phyloP scores from a whole-genome alignment of 2,329 filamentous ascomycete genomes.

The Alternaria panax region DNA sequence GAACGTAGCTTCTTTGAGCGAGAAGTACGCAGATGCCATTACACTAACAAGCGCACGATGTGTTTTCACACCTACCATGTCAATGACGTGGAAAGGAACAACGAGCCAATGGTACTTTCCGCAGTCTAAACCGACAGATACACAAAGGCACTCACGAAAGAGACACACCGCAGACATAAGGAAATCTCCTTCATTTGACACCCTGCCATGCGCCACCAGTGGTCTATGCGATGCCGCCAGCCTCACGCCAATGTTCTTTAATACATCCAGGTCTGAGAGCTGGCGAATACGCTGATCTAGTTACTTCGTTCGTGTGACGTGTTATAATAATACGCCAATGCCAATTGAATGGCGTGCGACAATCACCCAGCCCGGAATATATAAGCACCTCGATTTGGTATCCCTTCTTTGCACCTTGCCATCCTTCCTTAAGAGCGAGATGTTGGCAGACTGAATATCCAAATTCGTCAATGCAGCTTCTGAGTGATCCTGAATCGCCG shows the following conservation, averaged over 20 bases:
- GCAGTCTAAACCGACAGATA: no score
- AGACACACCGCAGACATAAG: no score
- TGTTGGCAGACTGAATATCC: slow-evolving; percentile 18
- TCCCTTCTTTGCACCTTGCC: slow-evolving; percentile 21
- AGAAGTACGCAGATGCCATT: neutral
- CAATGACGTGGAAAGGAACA: no score
- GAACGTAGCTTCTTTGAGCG: neutral
- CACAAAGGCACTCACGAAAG: no score
- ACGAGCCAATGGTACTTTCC: no score
- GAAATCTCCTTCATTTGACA: no score
- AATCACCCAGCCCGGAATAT: slow-evolving; percentile 27
- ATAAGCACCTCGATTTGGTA: slow-evolving; percentile 17
- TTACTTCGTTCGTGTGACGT: neutral
- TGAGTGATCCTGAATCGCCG: slow-evolving; percentile 18
- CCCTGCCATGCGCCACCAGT: no score
- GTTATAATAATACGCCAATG: slow-evolving; percentile 18
- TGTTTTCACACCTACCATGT: neutral
- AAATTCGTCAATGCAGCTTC: slow-evolving; percentile 10
- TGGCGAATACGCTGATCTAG: slow-evolving; percentile 9
- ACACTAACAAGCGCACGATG: neutral
- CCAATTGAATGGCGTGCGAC: slow-evolving; percentile 27
- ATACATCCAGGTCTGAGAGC: slow-evolving; percentile 21
- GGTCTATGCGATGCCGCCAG: slow-evolving; percentile 10
- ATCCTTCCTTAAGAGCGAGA: slow-evolving; percentile 11
- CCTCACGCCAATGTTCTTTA: slow-evolving; percentile 28